A percentile compares a stretch with the other conserved stretches of the same genome.
Evolutionary conservation across 1,139 yeast genomes (phyloP).

Genomic region (Lodderomyces margitis): DNA sequence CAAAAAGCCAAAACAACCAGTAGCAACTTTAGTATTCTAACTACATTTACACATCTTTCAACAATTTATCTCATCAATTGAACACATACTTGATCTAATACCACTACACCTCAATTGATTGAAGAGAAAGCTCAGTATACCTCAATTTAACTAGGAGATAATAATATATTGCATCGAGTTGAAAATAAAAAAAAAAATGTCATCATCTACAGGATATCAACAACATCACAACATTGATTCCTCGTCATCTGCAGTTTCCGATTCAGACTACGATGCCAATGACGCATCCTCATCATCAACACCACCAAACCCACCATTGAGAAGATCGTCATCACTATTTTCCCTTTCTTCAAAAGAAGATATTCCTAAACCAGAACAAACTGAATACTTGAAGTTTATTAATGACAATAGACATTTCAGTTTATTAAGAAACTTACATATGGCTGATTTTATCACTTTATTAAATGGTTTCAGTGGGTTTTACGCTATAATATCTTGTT

Average conservation of each 20-base stretch:
- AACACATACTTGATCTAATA: too few relatives aligned
- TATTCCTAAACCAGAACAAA: slow-evolving; percentile 62
- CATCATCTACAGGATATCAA: slow-evolving; percentile 13
- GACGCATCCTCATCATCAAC: slow-evolving; percentile 2
- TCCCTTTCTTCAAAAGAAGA: slow-evolving; percentile 42
- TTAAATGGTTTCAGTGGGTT: slow-evolving; percentile 90
- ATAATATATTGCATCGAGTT: too few relatives aligned
- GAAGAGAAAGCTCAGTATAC: too few relatives aligned
- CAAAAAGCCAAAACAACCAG: too few relatives aligned
- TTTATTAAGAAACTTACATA: slow-evolving; percentile 74
- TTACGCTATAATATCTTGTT: slow-evolving; percentile 81
- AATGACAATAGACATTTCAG: slow-evolving; percentile 78
- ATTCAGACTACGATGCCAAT: slow-evolving; percentile 14
- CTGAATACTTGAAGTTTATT: slow-evolving; percentile 74
- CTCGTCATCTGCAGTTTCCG: slow-evolving; percentile 40
- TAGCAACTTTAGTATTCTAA: too few relatives aligned
- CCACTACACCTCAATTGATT: too few relatives aligned
- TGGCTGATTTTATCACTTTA: slow-evolving; percentile 94
- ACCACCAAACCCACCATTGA: slow-evolving; percentile 27
- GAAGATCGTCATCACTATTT: slow-evolving; percentile 45
- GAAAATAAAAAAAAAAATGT: neutral
- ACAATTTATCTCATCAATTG: too few relatives aligned
- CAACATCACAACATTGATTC: slow-evolving; percentile 5
- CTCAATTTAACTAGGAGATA: too few relatives aligned
- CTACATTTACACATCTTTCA: too few relatives aligned